phyloP scores from a whole-genome alignment of 2,329 filamentous ascomycete species.

The Pseudomassariella vexata region DNA sequence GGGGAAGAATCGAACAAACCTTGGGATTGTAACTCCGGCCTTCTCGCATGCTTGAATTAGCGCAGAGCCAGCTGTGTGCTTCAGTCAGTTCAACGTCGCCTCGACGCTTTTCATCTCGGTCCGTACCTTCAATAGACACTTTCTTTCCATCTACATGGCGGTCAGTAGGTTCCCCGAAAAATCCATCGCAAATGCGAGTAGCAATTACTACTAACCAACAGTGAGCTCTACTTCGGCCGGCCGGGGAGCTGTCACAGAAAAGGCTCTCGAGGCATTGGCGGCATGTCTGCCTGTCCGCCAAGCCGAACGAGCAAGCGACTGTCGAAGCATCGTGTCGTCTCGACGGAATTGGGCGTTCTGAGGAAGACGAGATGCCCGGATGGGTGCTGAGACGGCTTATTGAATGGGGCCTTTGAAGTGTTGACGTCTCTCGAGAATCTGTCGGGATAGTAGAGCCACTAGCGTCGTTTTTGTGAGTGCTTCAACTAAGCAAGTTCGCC shows the following conservation, averaged over 20 bases:
- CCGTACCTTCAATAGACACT: conserved; percentile 89
- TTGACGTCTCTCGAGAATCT: conserved; percentile 11
- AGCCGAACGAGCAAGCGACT: conserved; percentile 62
- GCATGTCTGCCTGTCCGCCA: conserved; percentile 57
- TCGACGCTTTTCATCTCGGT: conserved; percentile 11
- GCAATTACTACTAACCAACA: conserved; percentile 71
- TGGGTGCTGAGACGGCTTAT: conserved; percentile 16
- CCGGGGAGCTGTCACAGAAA: conserved; percentile 73
- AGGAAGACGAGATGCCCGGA: conserved; percentile 26
- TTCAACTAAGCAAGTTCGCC: too few relatives aligned
- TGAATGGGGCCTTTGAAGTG: conserved; percentile 8
- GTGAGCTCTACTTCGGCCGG: conserved; percentile 94
- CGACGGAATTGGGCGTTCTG: conserved; percentile 39
- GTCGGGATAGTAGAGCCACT: too few relatives aligned
- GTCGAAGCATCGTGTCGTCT: conserved; percentile 64
- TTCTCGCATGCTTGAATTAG: conserved; percentile 99
- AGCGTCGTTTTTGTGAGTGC: conserved; percentile 1
- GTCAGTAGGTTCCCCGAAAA: conserved; percentile 16
- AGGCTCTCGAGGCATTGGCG: conserved; percentile 64
- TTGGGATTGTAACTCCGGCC: conserved; percentile 83
- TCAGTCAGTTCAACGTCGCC: conserved; percentile 35
- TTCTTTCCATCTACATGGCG: conserved; percentile 81
- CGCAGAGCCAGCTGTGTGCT: conserved; percentile 77
- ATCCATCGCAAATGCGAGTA: too few relatives aligned
- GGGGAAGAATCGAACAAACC: conserved; percentile 44